Conservation (phyloP, 2,329 filamentous ascomycete species). For the Aspergillus puulaauensis region DNA sequence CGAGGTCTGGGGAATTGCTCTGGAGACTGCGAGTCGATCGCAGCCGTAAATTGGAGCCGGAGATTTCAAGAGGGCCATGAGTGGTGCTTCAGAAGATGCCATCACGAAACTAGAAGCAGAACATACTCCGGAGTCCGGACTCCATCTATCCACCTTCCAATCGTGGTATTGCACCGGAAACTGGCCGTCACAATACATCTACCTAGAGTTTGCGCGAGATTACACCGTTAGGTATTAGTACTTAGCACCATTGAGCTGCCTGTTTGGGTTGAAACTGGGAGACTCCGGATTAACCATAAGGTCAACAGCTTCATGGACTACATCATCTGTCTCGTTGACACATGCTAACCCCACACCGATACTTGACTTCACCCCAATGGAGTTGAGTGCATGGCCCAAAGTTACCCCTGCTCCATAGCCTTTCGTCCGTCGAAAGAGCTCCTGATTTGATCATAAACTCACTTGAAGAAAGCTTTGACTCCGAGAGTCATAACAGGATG, state of each 20-base stretch:
- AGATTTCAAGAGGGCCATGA: background rate
- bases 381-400: constrained; percentile 15
- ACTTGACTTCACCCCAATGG: constrained; percentile 11
- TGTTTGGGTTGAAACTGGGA: constrained; percentile 8
- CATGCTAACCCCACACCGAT: constrained; percentile 18
- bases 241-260: constrained; percentile 11
- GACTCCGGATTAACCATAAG: constrained; percentile 2
- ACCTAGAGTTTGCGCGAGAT: background rate
- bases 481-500: background rate
- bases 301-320: constrained; percentile 1
- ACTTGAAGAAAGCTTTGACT: constrained; percentile 5
- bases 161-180: constrained; percentile 1
- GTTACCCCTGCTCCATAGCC: constrained; percentile 5
- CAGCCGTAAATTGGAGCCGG: constrained; percentile 1
- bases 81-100: background rate
- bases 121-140: background rate
- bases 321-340: constrained; percentile 13
- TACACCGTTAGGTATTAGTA: background rate
- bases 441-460: constrained; percentile 18
- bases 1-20: constrained; percentile 7
- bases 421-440: constrained; percentile 4
- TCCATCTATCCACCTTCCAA: constrained; percentile 8
- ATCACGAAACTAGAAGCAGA: background rate
- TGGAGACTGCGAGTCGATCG: background rate
- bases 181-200: background rate